Evolutionary conservation across 148 eudicot genomes (phyloP).

Genomic region (Salicornia ramosissima): DNA sequence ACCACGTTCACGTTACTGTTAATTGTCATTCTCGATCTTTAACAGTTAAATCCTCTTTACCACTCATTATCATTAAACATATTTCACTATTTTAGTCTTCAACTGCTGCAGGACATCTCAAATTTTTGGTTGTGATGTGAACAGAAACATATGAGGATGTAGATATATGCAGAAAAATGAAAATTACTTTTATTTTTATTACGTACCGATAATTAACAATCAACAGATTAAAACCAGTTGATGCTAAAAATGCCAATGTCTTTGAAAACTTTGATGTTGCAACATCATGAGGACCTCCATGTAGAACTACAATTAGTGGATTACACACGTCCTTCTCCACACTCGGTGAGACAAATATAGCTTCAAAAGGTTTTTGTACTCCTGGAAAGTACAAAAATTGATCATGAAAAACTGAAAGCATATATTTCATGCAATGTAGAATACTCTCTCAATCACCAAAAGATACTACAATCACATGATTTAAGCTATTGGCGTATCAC

Average conservation of each 20-base stretch:
- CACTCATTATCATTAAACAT: too few relatives aligned
- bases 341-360: constrained; percentile 67
- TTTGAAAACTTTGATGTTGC: constrained; percentile 60
- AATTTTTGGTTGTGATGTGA: not conserved
- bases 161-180: constrained; percentile 17
- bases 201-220: constrained; percentile 76
- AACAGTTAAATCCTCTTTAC: too few relatives aligned
- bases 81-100: not conserved
- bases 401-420: not conserved
- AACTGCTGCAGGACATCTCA: not conserved
- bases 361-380: constrained; percentile 72
- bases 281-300: constrained; percentile 91
- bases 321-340: constrained; percentile 38
- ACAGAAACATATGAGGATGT: not conserved
- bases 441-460: not conserved
- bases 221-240: constrained; percentile 73
- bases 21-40: too few relatives aligned
- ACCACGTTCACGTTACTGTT: too few relatives aligned
- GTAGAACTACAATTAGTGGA: constrained; percentile 80
- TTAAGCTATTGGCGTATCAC: too few relatives aligned
- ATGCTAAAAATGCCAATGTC: constrained; percentile 64
- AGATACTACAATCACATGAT: not conserved
- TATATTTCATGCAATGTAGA: not conserved
- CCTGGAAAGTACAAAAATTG: constrained; percentile 34
- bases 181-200: constrained; percentile 28